phyloP scores from a whole-genome alignment of 768 basidiomycete species.

The Nidula microcarpa region DNA sequence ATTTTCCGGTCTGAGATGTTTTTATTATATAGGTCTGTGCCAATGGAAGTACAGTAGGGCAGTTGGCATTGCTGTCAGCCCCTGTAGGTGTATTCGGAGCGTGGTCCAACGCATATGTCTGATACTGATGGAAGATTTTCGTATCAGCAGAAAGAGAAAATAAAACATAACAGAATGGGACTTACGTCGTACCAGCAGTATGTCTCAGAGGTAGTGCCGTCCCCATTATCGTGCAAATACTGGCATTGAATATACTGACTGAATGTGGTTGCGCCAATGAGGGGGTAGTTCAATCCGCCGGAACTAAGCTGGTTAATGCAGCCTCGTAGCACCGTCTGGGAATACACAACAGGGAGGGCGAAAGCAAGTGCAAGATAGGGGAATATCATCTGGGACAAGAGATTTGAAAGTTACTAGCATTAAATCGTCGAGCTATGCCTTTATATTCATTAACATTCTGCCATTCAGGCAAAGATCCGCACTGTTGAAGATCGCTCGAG shows the following conservation, averaged over 20 bases:
- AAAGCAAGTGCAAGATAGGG: no score
- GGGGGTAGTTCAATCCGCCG: background rate
- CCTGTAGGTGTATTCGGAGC: slow-evolving; percentile 11
- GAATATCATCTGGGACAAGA: no score
- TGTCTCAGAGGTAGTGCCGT: slow-evolving; percentile 1
- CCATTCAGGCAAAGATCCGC: no score
- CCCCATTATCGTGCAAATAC: slow-evolving; percentile 4
- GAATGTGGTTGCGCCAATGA: slow-evolving; percentile 4
- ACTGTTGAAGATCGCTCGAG: no score
- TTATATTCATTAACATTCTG: no score
- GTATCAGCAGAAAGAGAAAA: background rate
- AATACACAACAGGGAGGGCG: no score
- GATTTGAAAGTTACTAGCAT: no score
- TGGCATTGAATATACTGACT: slow-evolving; percentile 9
- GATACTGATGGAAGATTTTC: slow-evolving; percentile 3
- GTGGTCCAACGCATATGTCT: slow-evolving; percentile 7
- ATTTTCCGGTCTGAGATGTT: slow-evolving; percentile 11
- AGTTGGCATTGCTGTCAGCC: slow-evolving; percentile 7
- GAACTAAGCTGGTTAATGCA: slow-evolving; percentile 3
- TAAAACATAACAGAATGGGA: background rate
- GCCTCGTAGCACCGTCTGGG: no score
- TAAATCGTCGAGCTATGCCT: no score
- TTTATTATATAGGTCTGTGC: slow-evolving; percentile 8
- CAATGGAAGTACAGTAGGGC: slow-evolving; percentile 5
- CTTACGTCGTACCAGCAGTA: slow-evolving; percentile 12